Base-by-base conservation (phyloP, 805 yeast genomes). In the Wickerhamiella vanderwaltii region DNA sequence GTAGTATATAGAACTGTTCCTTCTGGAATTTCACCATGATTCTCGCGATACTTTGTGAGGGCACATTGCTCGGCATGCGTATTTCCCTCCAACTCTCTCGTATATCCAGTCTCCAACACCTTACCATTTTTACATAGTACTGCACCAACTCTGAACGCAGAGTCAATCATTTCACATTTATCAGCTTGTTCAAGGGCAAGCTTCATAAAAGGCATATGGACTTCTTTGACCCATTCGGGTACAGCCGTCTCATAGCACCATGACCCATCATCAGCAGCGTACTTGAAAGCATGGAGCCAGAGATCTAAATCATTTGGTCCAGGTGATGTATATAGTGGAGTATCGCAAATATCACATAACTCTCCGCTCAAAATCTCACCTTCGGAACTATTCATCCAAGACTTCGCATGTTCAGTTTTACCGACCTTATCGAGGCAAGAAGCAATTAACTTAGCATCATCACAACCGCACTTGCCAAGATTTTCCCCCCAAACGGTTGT, bases 41-140 rank as follows among this genome's bases (percentile, higher is more conserved):
- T 51, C 5, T 55, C 50, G 43, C 67, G 73, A 51, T 77, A 79
- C 59, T 91, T 91, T 24, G 77, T 80, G 43, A 91, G 56, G 0
- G 95, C 95, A 64, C 93, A 80, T 57, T 91, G 95, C 54, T 91
- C 98, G 3, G 98, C 98, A 58, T 88, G 98, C 0, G 98, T 88
- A 59, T 88, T 91, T 0, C 97, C 98, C 15, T 79, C 82, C 2
- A 87, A 63, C 59, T 91, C 98, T 42, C 97, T 68, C 0, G 97
- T 84, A 54, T 73, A 85, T 0, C 98, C 98, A 0, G 83, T 75
- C 6, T 80, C 68, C n/a, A 91, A 56, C 0, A 88, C 65, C 40
- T 70, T 54, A 17, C 69, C 70, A 29, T 81, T 79, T 43, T 69
- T 61, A 0, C 75, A 88, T 4, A 91, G 63, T 0, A 85, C 77